Evolutionary conservation across 345 rosid species (phyloP).

Genomic region (Citrus unshiu): DNA sequence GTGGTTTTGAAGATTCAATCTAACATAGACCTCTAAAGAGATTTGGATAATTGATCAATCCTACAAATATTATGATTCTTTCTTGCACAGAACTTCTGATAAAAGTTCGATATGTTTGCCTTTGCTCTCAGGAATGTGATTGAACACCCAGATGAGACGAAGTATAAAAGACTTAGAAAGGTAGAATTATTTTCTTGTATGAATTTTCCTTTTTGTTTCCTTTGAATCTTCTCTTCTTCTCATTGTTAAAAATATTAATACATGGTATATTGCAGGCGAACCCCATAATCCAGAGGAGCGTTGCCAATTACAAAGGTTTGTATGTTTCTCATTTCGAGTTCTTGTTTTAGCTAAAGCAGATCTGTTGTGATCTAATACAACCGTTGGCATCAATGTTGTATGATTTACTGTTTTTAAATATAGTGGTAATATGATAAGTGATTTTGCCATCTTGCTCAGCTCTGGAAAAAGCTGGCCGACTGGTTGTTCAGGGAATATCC

Average conservation of each 20-base stretch:
- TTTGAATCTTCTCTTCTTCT: background rate
- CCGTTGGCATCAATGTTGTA: background rate
- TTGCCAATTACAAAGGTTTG: slow-evolving; percentile 62
- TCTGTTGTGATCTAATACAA: background rate
- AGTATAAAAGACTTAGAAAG: slow-evolving; percentile 78
- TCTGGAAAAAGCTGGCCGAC: background rate
- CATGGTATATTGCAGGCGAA: slow-evolving; percentile 58
- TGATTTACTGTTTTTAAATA: background rate
- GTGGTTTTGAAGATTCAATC: background rate
- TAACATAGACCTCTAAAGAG: background rate
- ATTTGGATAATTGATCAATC: background rate
- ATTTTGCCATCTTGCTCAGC: background rate
- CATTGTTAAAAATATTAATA: background rate
- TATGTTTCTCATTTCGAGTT: background rate
- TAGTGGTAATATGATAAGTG: background rate
- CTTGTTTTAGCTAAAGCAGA: background rate
- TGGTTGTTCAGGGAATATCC: background rate
- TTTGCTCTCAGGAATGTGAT: slow-evolving; percentile 61
- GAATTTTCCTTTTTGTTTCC: background rate
- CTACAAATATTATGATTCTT: background rate
- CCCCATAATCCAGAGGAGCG: slow-evolving; percentile 59
- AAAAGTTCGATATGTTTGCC: slow-evolving; percentile 5
- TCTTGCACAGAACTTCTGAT: background rate
- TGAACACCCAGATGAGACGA: slow-evolving; percentile 70
- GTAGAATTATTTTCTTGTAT: slow-evolving; percentile 24